A percentile compares a stretch with the other conserved stretches of the same genome.
Evolutionary conservation across 2,329 filamentous ascomycete species (phyloP).

Genomic region (Verticillium klebahnii): DNA sequence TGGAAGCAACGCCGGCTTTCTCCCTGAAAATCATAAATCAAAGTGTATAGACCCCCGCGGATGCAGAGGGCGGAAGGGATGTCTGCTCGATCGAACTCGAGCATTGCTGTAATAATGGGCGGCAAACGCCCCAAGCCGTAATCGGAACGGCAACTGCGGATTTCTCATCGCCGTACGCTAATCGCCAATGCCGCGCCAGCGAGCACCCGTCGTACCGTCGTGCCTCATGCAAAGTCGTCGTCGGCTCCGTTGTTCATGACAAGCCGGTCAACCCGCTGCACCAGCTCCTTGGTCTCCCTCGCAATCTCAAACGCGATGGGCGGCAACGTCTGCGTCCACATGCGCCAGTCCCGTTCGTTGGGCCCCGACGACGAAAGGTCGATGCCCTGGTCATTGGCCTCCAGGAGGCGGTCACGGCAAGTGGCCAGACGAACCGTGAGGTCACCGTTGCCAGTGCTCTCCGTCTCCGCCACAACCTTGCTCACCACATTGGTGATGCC

Average conservation of each 20-base stretch:
- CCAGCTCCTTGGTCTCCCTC: constrained; percentile 72
- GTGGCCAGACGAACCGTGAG: constrained; percentile 53
- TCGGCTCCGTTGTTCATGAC: constrained; percentile 24
- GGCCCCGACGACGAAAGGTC: constrained; percentile 50
- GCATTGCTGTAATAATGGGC: not conserved
- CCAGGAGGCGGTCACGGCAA: constrained; percentile 61
- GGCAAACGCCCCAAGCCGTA: not conserved
- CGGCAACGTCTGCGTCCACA: constrained; percentile 67
- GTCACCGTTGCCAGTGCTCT: constrained; percentile 48
- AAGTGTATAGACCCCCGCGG: not conserved
- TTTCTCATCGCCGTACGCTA: not conserved
- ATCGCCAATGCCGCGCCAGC: not conserved
- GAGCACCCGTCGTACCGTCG: not conserved
- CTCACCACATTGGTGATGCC: constrained; percentile 68
- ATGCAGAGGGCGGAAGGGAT: not conserved
- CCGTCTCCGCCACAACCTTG: constrained; percentile 63
- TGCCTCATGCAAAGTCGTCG: constrained; percentile 42
- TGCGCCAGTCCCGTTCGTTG: constrained; percentile 52
- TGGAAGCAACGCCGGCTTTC: not conserved
- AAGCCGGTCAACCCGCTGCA: constrained; percentile 36
- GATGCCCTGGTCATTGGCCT: constrained; percentile 57
- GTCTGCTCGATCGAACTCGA: not conserved
- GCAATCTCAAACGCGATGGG: constrained; percentile 86
- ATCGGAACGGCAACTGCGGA: too few species aligned
- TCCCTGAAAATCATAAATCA: not conserved